A percentile compares a stretch with the other conserved stretches of the same genome.
Evolutionary conservation across 2,329 filamentous ascomycete species (phyloP).

Genomic region (Didymella glomerata): DNA sequence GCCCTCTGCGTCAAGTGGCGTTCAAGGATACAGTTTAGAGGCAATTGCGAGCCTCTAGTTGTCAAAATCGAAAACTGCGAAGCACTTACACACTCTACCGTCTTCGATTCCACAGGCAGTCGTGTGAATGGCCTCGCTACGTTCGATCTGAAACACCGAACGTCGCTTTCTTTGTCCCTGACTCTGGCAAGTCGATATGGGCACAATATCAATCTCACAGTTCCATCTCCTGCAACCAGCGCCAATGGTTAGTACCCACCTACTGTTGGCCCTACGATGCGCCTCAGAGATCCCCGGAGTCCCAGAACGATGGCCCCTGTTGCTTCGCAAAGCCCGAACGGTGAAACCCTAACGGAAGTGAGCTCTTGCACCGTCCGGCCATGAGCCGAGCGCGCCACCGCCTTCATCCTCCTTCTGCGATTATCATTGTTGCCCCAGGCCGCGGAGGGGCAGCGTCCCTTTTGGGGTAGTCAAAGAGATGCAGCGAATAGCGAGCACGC

Average conservation of each 20-base stretch:
- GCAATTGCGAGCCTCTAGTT: not conserved
- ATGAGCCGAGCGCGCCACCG: not conserved
- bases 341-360: not conserved
- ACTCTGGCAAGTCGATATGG: not conserved
- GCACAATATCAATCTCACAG: not conserved
- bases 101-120: not conserved
- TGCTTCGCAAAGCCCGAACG: not conserved
- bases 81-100: not conserved
- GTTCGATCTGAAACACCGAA: not conserved
- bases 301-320: not conserved
- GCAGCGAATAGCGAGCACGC: not conserved
- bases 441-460: not conserved
- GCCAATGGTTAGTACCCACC: not conserved
- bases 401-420: not conserved
- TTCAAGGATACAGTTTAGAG: not conserved
- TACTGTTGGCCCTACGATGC: not conserved
- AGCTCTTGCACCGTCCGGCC: not conserved
- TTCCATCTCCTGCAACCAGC: not conserved
- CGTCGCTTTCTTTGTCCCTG: not conserved
- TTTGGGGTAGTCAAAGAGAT: constrained; percentile 4
- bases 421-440: constrained; percentile 2
- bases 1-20: not conserved
- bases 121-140: not conserved
- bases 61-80: not conserved
- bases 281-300: not conserved